Percentiles rank a stretch among this genome's conserved stretches.
phyloP scores from a whole-genome alignment of 345 rosid species.

The Eucalyptus urophylla region DNA sequence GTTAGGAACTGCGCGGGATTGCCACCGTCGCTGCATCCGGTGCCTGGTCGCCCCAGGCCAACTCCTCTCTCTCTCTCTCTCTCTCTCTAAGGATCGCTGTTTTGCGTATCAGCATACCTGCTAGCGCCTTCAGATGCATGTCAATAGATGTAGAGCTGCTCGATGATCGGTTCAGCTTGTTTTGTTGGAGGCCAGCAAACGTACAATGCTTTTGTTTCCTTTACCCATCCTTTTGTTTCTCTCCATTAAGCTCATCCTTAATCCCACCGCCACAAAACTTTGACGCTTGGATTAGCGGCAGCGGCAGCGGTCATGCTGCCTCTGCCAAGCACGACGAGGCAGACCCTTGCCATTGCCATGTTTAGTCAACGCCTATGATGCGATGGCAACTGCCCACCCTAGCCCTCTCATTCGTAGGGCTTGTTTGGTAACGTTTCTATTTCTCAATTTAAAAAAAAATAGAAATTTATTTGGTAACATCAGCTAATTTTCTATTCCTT shows the following conservation, averaged over 20 bases:
- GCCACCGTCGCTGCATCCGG: not conserved
- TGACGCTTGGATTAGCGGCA: not conserved
- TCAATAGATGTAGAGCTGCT: not conserved
- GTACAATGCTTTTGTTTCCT: not conserved
- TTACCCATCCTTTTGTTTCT: not conserved
- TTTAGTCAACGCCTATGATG: not conserved
- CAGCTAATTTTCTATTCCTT: too few species aligned
- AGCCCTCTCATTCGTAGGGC: not conserved
- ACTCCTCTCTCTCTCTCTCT: not conserved
- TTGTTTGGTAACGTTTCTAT: accelerated
- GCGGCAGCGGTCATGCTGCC: not conserved
- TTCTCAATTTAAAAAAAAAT: too few species aligned
- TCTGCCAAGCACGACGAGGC: not conserved
- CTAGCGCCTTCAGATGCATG: not conserved
- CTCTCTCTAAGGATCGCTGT: not conserved
- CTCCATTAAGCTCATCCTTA: not conserved
- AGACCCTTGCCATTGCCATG: not conserved
- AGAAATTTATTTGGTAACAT: too few species aligned
- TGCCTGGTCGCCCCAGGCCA: not conserved
- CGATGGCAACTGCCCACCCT: not conserved
- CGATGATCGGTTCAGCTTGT: not conserved
- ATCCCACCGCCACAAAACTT: not conserved
- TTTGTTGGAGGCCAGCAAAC: not conserved
- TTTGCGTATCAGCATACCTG: not conserved
- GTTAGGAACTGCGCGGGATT: not conserved